Evolutionary conservation across 192 early-diverging fungal genomes (phyloP), one percentile per base, ranked within the genome.

Genomic region (Lunasporangiospora selenospora): DNA sequence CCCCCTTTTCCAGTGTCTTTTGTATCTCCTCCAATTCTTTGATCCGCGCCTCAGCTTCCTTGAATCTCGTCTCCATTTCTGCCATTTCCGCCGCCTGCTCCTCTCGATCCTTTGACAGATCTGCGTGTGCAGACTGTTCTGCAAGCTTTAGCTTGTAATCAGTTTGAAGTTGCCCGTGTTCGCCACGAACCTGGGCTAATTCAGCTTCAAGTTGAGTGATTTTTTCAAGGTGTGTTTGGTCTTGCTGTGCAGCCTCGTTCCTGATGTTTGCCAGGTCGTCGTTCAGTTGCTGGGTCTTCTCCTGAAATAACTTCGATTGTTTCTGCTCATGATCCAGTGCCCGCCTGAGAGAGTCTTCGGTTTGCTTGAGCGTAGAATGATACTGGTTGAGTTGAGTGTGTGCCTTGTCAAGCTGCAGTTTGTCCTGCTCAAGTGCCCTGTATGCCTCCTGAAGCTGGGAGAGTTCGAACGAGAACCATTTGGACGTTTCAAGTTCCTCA

Each of bases 401-500:
- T 0, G 69, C 69, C 43, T 58, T 73, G 10, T 73, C 69, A 18
- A 63, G 6, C 43, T 73, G 69, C 5, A 37, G 18, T 37, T 73
- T 73, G 48, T 58, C 60, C 7, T 47, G 53, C 27, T 63, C 69
- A 16, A 73, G 31, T 2, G 29, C 13, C 12, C 30, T 31, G 32
- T 63, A 73, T 0, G 69, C 49, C 19, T 63, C 16, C 31, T 73
- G 69, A 15, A 73, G 53, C 12, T 62, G 53, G 11, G 69, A 55
- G 3, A 73, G 30, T 32, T 73, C 69, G 0, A 61, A 53, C 3
- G 69, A 62, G 26, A 73, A 57, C 69, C 69, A 73, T 24, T 62
- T 73, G 16, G 58, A 55, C 1, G 69, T 73, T 23, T 63, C 69
- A 12, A 73, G 49, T 23, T 73, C 69, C 23, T 52, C 61, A 4